These are phyloP conservation scores for Chloris gayana DNA, from an alignment of 176 grass and related monocot species.

Conservation along the genomic window DNA sequence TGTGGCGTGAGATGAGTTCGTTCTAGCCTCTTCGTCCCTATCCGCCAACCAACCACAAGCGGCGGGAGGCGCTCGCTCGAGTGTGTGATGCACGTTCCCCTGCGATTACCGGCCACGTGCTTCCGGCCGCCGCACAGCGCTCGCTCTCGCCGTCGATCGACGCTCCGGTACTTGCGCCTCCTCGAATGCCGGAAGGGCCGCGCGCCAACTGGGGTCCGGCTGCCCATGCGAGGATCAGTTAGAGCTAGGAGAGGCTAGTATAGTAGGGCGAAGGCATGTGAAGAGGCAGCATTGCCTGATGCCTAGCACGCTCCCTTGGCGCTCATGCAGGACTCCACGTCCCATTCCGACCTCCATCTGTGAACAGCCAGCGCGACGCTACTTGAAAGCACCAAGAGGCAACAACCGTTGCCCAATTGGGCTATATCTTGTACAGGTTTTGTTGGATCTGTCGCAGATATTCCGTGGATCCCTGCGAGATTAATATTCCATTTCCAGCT, in stretches of 20 bases:
- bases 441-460: conserved; percentile 37
- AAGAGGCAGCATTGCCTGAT: conserved; percentile 32
- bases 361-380: not conserved
- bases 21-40: conserved; percentile 27
- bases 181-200: conserved; percentile 40
- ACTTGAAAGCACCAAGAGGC: conserved; percentile 41
- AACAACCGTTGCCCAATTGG: not conserved
- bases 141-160: conserved; percentile 12
- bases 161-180: conserved; percentile 28
- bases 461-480: conserved; percentile 3
- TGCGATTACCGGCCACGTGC: conserved; percentile 24
- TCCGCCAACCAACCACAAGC: conserved; percentile 11
- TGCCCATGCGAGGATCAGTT: conserved; percentile 23
- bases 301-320: conserved; percentile 8
- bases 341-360: conserved; percentile 11
- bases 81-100: conserved; percentile 46
- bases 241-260: no score
- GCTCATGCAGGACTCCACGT: conserved; percentile 20
- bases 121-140: not conserved
- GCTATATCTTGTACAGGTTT: not conserved
- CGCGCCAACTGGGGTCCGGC: not conserved
- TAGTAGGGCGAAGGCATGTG: conserved; percentile 11
- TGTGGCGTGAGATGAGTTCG: not conserved
- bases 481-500: conserved; percentile 7
- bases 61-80: not conserved